Conservation (phyloP, 2,329 filamentous ascomycete species). For the Phoma sp. region DNA sequence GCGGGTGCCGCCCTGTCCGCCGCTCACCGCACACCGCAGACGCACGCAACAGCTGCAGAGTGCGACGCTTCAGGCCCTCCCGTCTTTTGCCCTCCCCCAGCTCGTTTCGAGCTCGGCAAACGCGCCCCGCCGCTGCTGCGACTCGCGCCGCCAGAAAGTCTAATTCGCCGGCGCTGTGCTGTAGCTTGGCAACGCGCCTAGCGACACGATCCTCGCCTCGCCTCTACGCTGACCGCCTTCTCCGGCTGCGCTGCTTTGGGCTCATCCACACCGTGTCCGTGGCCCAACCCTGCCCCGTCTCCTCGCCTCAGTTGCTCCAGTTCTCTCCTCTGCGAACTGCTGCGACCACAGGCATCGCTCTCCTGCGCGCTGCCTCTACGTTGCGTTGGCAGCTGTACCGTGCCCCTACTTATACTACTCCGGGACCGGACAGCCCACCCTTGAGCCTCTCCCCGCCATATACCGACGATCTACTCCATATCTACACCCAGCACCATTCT, state of each 20-base stretch:
- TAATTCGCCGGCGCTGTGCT: slow-evolving; percentile 34
- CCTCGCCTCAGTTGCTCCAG: slow-evolving; percentile 24
- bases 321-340: slow-evolving; percentile 20
- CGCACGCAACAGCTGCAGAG: slow-evolving; percentile 19
- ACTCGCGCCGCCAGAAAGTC: slow-evolving; percentile 24
- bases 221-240: slow-evolving; percentile 36
- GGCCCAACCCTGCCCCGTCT: slow-evolving; percentile 24
- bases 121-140: slow-evolving; percentile 23
- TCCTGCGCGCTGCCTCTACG: slow-evolving; percentile 10
- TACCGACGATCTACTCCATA: slow-evolving; percentile 28
- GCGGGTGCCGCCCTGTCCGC: slow-evolving; percentile 22
- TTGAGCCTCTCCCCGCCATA: slow-evolving; percentile 37
- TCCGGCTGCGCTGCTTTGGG: slow-evolving; percentile 26
- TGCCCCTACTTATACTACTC: slow-evolving; percentile 10
- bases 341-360: slow-evolving; percentile 3
- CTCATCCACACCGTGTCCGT: slow-evolving; percentile 21
- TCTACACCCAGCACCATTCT: slow-evolving; percentile 26
- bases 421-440: slow-evolving; percentile 27
- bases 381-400: slow-evolving; percentile 11
- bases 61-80: slow-evolving; percentile 12
- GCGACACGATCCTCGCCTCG: slow-evolving; percentile 24
- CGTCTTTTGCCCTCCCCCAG: slow-evolving; percentile 30
- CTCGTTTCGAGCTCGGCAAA: slow-evolving; percentile 20
- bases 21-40: slow-evolving; percentile 12
- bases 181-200: slow-evolving; percentile 32